phyloP scores from a whole-genome alignment of 192 early-diverging fungal genomes.

The Umbelopsis vinacea region DNA sequence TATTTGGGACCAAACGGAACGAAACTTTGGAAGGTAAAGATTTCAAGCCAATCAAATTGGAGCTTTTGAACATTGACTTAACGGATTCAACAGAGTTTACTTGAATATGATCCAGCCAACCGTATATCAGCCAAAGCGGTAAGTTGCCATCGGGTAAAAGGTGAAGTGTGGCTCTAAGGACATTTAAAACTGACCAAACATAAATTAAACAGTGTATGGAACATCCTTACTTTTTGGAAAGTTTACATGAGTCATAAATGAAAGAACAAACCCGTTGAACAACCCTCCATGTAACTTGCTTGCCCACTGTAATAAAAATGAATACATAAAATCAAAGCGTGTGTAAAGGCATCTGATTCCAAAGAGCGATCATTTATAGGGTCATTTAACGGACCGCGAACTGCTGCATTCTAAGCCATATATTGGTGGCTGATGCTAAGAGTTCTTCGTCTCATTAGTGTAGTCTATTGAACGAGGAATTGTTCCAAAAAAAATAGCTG shows the following conservation, averaged over 20 bases:
- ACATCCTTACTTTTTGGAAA: slow-evolving; percentile 20
- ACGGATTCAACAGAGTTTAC: slow-evolving; percentile 27
- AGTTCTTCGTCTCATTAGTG: background rate
- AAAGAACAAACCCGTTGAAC: background rate
- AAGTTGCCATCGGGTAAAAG: background rate
- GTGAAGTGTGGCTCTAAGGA: background rate
- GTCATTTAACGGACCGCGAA: too few species aligned
- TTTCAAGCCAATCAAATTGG: background rate
- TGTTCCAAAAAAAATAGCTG: too few species aligned
- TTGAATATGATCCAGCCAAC: slow-evolving; percentile 35
- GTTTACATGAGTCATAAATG: background rate
- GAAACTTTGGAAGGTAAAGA: slow-evolving; percentile 33
- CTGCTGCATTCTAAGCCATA: too few species aligned
- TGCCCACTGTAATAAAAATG: too few species aligned
- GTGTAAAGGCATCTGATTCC: too few species aligned
- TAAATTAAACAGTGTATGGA: background rate
- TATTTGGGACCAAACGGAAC: slow-evolving; percentile 8
- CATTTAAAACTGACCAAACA: background rate
- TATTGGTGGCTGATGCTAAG: too few species aligned
- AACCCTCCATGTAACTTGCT: background rate
- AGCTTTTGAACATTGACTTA: background rate
- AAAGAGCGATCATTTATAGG: too few species aligned
- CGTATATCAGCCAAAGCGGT: slow-evolving; percentile 41
- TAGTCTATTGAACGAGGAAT: too few species aligned
- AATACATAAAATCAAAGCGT: too few species aligned